Base-by-base conservation (phyloP, 176 grass and related monocot species). In the Cenchrus purpureus region DNA sequence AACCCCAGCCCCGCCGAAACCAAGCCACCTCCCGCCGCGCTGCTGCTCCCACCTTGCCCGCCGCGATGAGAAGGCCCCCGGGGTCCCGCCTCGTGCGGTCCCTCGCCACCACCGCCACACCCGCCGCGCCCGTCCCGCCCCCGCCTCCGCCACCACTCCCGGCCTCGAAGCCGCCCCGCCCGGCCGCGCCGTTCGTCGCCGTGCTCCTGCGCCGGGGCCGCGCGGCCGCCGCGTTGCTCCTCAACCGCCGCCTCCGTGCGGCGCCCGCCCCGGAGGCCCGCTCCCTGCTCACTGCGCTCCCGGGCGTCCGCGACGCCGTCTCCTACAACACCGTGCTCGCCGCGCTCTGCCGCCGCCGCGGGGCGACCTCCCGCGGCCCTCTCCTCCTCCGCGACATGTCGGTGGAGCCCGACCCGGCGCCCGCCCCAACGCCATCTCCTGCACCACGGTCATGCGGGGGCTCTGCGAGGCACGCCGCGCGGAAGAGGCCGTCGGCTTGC, bases 281-380 rank as follows among this genome's bases (percentile, higher is more conserved):
- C 40, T 48, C 79, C 4, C 86, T 94, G 49, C 87, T 94, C 40
- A 68, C 79, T n/a, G 61, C 73, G 31, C 88, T 93, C 32, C 83
- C 86, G 46, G 13, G 20, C 46, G 77, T 86, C 46, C 86, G 87
- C 62, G 75, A 85, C 73, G 84, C 86, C 56, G 79, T 88, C 53
- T 88, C 89, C 76, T 94, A 88, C 89, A 90, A 94, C 89, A 82
- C 85, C 31, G 85, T 91, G 37, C 86, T 94, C 69, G 51, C 70
- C 11, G 68, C 86, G 5, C 87, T 87, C 63, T 90, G 89, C 74
- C 70, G 85, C 67, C 68, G 1, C 42, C 74, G 82, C 60, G 68
- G 81, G 74, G 86, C 54, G 44, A 75, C 76, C 86, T 83, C 45
- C 28, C 68, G 31, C 69, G 13, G 92, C 86, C 13, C 70, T 49